Conservation (phyloP, 192 early-diverging fungal genomes). For the Phycomyces nitens region DNA sequence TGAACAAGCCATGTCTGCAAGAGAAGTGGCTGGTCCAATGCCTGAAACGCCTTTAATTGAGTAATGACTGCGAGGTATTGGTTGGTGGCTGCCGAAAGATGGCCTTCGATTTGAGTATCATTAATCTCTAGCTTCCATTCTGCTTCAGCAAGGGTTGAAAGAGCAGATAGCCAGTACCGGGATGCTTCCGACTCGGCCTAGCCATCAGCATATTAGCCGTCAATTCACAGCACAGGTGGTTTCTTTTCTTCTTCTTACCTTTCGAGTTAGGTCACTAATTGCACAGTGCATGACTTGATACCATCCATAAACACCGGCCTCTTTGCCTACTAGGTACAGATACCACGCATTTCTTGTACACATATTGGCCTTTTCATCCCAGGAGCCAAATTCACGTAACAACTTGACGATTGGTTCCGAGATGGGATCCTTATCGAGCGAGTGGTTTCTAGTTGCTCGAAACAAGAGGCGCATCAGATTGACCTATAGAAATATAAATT, state of each 20-base stretch:
- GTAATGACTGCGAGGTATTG: slow-evolving; percentile 9
- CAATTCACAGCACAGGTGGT: not conserved
- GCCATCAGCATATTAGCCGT: not conserved
- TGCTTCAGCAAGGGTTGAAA: slow-evolving; percentile 11
- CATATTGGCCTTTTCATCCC: not conserved
- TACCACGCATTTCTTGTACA: slow-evolving; percentile 18
- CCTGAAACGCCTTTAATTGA: slow-evolving; percentile 19
- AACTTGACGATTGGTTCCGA: not conserved
- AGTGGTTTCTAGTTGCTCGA: slow-evolving; percentile 2
- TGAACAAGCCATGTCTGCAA: slow-evolving; percentile 24
- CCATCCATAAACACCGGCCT: slow-evolving; percentile 21
- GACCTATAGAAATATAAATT: slow-evolving; percentile 4
- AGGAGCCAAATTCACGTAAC: slow-evolving; percentile 17
- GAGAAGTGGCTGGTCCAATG: slow-evolving; percentile 2
- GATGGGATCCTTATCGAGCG: not conserved
- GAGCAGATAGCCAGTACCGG: slow-evolving; percentile 16
- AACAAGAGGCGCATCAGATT: slow-evolving; percentile 16
- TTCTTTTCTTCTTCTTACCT: slow-evolving; percentile 4
- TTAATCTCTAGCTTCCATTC: slow-evolving; percentile 12
- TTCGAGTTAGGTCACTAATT: slow-evolving; percentile 7
- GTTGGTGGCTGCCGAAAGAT: slow-evolving; percentile 3
- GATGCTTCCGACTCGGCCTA: slow-evolving; percentile 18
- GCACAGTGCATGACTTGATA: slow-evolving; percentile 22
- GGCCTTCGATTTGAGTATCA: not conserved
- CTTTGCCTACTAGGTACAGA: slow-evolving; percentile 16